Conservation (phyloP, 1,284 basidiomycete species). For the Marasmius sp. region DNA sequence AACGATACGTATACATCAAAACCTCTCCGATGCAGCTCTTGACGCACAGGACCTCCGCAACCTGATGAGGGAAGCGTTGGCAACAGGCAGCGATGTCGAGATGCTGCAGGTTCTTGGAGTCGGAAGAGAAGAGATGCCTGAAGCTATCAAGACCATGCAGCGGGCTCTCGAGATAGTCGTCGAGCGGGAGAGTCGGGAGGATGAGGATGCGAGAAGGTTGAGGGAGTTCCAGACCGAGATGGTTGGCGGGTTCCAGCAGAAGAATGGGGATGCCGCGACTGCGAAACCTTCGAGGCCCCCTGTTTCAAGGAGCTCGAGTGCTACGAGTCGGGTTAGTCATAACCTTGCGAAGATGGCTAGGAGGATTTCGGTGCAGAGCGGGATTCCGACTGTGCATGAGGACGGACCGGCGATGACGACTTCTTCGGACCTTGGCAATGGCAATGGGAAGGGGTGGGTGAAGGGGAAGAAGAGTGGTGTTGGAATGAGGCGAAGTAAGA, state of each 20-base stretch:
- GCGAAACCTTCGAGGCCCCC: not conserved
- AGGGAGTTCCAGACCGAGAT: constrained; percentile 1
- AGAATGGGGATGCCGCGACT: not conserved
- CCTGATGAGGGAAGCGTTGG: constrained; percentile 58
- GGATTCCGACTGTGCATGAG: constrained; percentile 6
- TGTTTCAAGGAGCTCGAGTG: constrained; percentile 1
- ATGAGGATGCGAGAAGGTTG: not conserved
- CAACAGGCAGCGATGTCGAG: constrained; percentile 58
- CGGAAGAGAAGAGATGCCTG: constrained; percentile 68
- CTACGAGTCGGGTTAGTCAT: constrained; percentile 2
- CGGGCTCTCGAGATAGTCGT: constrained; percentile 60
- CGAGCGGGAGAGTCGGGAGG: constrained; percentile 29
- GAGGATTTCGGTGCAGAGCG: constrained; percentile 24
- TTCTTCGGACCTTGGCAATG: not conserved
- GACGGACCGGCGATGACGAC: not conserved
- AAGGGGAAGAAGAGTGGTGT: constrained; percentile 1
- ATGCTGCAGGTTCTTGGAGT: constrained; percentile 67
- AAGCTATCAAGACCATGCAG: constrained; percentile 77
- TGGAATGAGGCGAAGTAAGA: constrained; percentile 26
- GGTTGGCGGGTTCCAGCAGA: not conserved
- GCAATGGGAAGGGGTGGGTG: not conserved
- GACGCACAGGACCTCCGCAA: constrained; percentile 60
- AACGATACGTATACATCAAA: constrained; percentile 39
- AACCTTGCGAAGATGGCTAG: constrained; percentile 18
- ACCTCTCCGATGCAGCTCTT: constrained; percentile 47